phyloP scores from a whole-genome alignment of 495 filamentous ascomycete genomes.

The Annulohypoxylon moriforme region DNA sequence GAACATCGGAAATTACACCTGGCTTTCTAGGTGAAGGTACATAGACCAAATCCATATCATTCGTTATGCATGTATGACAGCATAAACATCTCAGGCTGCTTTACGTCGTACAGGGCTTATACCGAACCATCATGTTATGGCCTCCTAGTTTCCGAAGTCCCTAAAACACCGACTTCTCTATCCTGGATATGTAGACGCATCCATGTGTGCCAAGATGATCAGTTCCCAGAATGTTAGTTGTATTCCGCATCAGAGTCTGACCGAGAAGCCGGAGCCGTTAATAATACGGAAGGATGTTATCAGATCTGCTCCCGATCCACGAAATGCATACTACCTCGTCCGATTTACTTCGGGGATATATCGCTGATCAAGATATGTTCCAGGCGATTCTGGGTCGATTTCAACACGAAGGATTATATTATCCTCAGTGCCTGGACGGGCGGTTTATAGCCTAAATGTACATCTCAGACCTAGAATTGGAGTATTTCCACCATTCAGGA shows the following conservation, averaged over 20 bases:
- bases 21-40: background rate
- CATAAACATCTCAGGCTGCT: background rate
- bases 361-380: background rate
- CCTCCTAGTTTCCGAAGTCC: background rate
- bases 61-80: background rate
- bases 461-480: background rate
- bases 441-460: background rate
- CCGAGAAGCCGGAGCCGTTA: background rate
- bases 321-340: background rate
- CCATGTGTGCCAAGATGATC: background rate
- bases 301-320: background rate
- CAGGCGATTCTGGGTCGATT: background rate
- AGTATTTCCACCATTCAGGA: background rate
- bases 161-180: background rate
- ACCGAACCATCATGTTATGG: background rate
- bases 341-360: background rate
- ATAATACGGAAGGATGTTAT: background rate
- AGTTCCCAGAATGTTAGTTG: background rate
- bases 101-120: background rate
- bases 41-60: background rate
- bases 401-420: background rate
- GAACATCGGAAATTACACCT: background rate
- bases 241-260: background rate
- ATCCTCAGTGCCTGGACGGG: background rate
- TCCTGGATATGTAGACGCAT: background rate